Conservation (phyloP, 2,329 filamentous ascomycete species). For the Pyrenophora teres region DNA sequence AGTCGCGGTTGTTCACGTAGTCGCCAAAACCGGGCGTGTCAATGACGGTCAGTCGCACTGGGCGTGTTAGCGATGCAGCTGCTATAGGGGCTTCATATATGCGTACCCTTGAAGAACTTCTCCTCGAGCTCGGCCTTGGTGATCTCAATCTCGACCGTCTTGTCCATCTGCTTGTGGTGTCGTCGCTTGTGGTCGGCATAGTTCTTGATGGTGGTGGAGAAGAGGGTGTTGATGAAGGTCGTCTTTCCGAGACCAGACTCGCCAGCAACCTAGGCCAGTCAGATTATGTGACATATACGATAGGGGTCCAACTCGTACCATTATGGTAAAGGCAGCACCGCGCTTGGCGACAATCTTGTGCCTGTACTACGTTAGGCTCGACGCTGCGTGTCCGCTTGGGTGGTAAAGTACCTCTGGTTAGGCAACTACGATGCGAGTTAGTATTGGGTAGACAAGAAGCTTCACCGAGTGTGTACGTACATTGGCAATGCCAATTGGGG, state of each 20-base stretch:
- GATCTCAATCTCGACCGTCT: slow-evolving; percentile 99
- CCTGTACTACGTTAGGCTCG: slow-evolving; percentile 51
- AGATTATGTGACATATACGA: slow-evolving; percentile 18
- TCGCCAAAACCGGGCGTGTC: slow-evolving; percentile 99
- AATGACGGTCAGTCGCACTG: slow-evolving; percentile 97
- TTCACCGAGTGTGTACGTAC: slow-evolving; percentile 53
- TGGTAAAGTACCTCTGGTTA: slow-evolving; percentile 65
- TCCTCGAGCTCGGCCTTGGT: slow-evolving; percentile 99
- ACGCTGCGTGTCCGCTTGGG: slow-evolving; percentile 16
- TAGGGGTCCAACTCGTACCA: slow-evolving; percentile 65
- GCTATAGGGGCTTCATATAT: background rate
- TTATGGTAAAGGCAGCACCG: slow-evolving; percentile 98
- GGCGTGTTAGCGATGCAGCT: slow-evolving; percentile 24
- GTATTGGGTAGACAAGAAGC: slow-evolving; percentile 17
- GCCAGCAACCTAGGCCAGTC: slow-evolving; percentile 77
- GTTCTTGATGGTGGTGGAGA: slow-evolving; percentile 99
- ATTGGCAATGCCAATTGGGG: slow-evolving; percentile 76
- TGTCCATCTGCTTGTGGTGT: slow-evolving; percentile 99
- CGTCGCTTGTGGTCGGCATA: slow-evolving; percentile 99
- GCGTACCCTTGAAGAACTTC: slow-evolving; percentile 99
- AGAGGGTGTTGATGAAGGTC: slow-evolving; percentile 99
- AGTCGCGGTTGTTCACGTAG: slow-evolving; percentile 99
- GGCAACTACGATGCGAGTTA: slow-evolving; percentile 60
- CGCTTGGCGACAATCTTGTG: slow-evolving; percentile 79
- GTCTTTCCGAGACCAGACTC: slow-evolving; percentile 99